Percentiles rank a stretch among this genome's conserved stretches.
Evolutionary conservation across 139 green algal genomes (phyloP).

Genomic region (Desmodesmus armatus): DNA sequence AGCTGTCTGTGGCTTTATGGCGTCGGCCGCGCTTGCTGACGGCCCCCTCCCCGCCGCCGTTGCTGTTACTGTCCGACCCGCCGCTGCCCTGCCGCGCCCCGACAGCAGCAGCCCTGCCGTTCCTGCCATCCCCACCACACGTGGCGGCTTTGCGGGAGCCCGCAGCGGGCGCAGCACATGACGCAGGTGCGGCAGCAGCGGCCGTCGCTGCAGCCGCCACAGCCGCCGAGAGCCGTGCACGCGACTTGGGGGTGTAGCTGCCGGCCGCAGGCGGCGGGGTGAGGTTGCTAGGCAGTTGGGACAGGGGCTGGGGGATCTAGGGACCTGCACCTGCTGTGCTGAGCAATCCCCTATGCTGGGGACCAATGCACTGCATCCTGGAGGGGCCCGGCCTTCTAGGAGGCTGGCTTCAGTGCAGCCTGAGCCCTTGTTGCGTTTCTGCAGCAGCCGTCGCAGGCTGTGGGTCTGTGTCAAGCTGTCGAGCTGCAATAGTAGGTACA

Average conservation of each 20-base stretch:
- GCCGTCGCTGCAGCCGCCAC: too few species aligned
- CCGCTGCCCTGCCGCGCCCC: background rate
- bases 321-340: too few species aligned
- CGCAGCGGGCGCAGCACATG: too few species aligned
- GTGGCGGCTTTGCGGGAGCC: background rate
- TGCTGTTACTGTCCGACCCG: background rate
- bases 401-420: constrained; percentile 37
- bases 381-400: constrained; percentile 28
- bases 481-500: constrained; percentile 33
- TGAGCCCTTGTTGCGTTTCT: background rate
- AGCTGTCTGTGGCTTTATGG: background rate
- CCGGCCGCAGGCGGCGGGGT: constrained; percentile 5
- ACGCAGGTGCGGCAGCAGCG: too few species aligned
- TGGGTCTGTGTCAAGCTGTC: constrained; percentile 22
- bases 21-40: background rate
- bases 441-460: constrained; percentile 9
- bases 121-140: background rate
- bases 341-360: constrained; percentile 45
- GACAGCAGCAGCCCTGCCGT: background rate
- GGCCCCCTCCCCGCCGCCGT: background rate
- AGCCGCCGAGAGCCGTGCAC: background rate
- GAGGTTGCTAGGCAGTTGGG: background rate
- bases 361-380: constrained; percentile 32
- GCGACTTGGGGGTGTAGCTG: constrained; percentile 11
- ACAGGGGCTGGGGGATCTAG: constrained; percentile 1